phyloP scores from a whole-genome alignment of 1,284 basidiomycete genomes.

The Fomitopsis pinicola region DNA sequence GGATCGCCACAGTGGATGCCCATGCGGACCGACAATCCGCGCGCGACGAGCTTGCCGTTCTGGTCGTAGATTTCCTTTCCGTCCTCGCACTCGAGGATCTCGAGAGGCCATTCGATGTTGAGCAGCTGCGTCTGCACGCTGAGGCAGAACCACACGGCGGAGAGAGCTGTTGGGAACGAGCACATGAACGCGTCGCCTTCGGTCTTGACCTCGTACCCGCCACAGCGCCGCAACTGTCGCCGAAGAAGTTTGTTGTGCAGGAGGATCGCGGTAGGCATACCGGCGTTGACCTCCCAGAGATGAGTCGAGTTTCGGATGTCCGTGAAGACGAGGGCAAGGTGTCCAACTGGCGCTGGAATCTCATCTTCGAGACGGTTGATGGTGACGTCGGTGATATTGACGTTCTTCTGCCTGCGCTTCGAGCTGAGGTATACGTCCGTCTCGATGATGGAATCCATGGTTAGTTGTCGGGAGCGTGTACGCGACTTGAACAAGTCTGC shows the following conservation, averaged over 20 bases:
- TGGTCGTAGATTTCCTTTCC: conserved; percentile 80
- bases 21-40: conserved; percentile 95
- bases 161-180: conserved; percentile 86
- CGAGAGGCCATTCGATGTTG: conserved; percentile 89
- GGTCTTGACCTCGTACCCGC: conserved; percentile 99
- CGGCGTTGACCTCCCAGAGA: conserved; percentile 95
- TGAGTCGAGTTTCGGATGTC: conserved; percentile 98
- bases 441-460: conserved; percentile 41
- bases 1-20: conserved; percentile 94
- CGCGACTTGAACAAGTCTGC: conserved; percentile 68
- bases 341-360: conserved; percentile 84
- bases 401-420: conserved; percentile 34
- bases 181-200: conserved; percentile 99
- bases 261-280: conserved; percentile 94
- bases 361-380: conserved; percentile 73
- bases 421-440: conserved; percentile 33
- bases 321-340: conserved; percentile 94
- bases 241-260: conserved; percentile 89
- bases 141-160: conserved; percentile 91
- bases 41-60: conserved; percentile 70
- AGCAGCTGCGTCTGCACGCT: conserved; percentile 86
- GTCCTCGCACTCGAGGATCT: conserved; percentile 91
- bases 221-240: conserved; percentile 84
- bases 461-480: conserved; percentile 40
- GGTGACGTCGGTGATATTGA: conserved; percentile 45